Conservation (phyloP, 139 green algal genomes). For the Coelastrella sp. region DNA sequence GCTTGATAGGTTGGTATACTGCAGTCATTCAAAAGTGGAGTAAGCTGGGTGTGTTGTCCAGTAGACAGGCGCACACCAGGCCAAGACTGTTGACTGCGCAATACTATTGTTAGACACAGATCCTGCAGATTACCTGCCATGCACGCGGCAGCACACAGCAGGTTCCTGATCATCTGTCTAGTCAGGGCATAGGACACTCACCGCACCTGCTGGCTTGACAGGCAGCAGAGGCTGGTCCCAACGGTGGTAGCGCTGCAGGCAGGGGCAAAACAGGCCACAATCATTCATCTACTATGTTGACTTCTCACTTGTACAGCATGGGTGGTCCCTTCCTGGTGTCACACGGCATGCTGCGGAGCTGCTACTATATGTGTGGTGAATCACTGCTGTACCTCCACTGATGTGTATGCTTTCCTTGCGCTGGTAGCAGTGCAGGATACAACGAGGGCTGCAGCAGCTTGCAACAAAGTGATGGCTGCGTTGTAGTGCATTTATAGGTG, state of each 20-base stretch:
- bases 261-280: background rate
- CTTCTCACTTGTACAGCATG: background rate
- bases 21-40: background rate
- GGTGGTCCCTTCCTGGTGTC: background rate
- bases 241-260: conserved; percentile 26
- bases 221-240: conserved; percentile 25
- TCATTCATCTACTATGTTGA: background rate
- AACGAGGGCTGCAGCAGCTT: background rate
- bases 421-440: conserved; percentile 24
- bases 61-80: background rate
- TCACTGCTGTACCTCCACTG: background rate
- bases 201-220: conserved; percentile 45
- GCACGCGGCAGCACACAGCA: background rate
- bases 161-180: background rate
- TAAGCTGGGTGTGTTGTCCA: background rate
- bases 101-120: background rate
- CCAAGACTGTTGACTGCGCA: background rate
- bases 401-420: conserved; percentile 4
- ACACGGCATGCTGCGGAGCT: background rate
- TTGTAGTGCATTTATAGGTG: background rate
- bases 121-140: background rate
- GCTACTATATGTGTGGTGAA: background rate
- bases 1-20: too few relatives aligned
- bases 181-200: background rate
- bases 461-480: background rate